These are phyloP conservation scores for Paramecium sonneborni DNA, from an alignment of 73 alveolate species.

Conservation along the genomic window DNA sequence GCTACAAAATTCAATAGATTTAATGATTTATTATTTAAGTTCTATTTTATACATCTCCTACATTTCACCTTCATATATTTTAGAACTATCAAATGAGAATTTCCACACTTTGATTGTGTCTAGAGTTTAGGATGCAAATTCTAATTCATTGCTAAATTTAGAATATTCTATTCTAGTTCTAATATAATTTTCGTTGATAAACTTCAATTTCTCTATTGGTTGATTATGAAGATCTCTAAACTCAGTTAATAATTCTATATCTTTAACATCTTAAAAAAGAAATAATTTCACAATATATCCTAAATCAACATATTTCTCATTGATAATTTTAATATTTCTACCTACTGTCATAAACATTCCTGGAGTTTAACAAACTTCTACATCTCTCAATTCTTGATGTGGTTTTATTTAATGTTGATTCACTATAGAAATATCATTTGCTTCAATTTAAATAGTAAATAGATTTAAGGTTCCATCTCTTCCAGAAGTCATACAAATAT, in stretches of 20 bases:
- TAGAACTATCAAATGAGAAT: constrained; percentile 46
- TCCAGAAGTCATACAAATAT: constrained; percentile 2
- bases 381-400: constrained; percentile 44
- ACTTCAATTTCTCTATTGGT: constrained; percentile 8
- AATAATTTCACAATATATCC: constrained; percentile 30
- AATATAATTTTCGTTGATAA: background rate
- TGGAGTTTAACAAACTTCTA: constrained; percentile 52
- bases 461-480: constrained; percentile 25
- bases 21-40: background rate
- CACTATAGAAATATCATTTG: background rate
- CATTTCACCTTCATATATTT: constrained; percentile 52
- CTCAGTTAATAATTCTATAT: constrained; percentile 10
- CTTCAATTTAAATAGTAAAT: background rate
- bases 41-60: background rate
- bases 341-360: constrained; percentile 52
- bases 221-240: constrained; percentile 31
- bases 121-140: constrained; percentile 2
- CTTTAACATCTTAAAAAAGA: constrained; percentile 32
- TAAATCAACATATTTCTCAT: constrained; percentile 37
- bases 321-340: background rate
- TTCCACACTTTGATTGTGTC: constrained; percentile 40
- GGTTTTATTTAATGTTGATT: constrained; percentile 31
- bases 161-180: background rate
- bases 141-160: constrained; percentile 50
- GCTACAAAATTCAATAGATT: background rate